phyloP scores from a whole-genome alignment of 805 yeast species.

The Lipomyces japonicus region DNA sequence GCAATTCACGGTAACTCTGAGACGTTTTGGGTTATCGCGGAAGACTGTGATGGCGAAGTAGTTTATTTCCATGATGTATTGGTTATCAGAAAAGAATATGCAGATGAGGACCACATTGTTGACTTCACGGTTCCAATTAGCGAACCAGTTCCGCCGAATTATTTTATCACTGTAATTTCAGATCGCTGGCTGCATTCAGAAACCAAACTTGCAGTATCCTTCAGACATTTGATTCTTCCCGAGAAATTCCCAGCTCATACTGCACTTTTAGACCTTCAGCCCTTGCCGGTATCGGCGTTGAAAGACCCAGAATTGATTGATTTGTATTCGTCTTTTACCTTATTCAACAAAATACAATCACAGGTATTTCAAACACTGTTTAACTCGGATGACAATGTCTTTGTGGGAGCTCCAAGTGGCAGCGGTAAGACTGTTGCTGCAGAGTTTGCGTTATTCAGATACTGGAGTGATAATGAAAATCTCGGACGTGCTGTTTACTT shows the following conservation, averaged over 20 bases:
- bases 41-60: conserved; percentile 77
- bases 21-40: conserved; percentile 66
- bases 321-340: conserved; percentile 44
- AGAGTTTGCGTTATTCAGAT: conserved; percentile 66
- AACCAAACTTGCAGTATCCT: conserved; percentile 55
- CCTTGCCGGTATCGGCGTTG: conserved; percentile 49
- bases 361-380: conserved; percentile 62
- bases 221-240: conserved; percentile 54
- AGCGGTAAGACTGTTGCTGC: conserved; percentile 70
- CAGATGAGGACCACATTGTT: conserved; percentile 53
- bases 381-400: conserved; percentile 53
- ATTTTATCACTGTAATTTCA: conserved; percentile 67
- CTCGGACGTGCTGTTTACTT: conserved; percentile 70
- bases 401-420: conserved; percentile 72
- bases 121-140: conserved; percentile 61
- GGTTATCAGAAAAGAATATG: conserved; percentile 47
- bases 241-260: conserved; percentile 62
- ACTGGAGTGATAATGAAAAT: conserved; percentile 56
- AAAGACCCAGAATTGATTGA: conserved; percentile 47
- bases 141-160: conserved; percentile 63
- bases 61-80: conserved; percentile 59
- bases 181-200: conserved; percentile 84
- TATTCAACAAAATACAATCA: conserved; percentile 71
- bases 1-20: conserved; percentile 61
- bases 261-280: conserved; percentile 50